These are phyloP conservation scores for Gyrodon lividus DNA, from an alignment of 768 basidiomycete genomes.

Conservation along the genomic window DNA sequence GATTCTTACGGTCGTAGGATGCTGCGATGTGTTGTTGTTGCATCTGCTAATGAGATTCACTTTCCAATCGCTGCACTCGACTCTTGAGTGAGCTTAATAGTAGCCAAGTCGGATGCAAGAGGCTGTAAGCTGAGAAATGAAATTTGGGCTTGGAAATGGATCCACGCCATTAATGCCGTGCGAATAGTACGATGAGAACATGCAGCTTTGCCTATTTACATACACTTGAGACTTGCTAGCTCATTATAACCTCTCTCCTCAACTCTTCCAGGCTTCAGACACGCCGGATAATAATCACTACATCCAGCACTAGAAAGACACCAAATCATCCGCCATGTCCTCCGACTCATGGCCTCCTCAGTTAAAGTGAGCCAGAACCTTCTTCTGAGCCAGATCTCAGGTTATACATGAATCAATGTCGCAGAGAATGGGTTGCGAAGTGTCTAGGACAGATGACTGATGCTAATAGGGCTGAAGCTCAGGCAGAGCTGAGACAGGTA, in stretches of 20 bases:
- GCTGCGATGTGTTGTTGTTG: constrained; percentile 14
- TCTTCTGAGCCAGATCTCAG: background rate
- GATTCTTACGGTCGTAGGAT: constrained; percentile 28
- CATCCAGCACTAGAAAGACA: background rate
- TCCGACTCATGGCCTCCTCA: constrained; percentile 79
- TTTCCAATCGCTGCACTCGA: constrained; percentile 1
- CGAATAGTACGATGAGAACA: constrained; percentile 10
- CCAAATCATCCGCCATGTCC: constrained; percentile 47
- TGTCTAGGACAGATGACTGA: constrained; percentile 92
- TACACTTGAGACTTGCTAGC: background rate
- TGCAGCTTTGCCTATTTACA: constrained; percentile 5
- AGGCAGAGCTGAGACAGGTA: constrained; percentile 93
- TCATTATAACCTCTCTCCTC: background rate
- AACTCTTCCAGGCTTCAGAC: too few relatives aligned
- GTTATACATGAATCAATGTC: constrained; percentile 13
- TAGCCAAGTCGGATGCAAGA: background rate
- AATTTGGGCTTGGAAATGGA: background rate
- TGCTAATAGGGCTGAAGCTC: constrained; percentile 81
- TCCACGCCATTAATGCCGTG: constrained; percentile 11
- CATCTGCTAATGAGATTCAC: constrained; percentile 24
- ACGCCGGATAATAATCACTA: background rate
- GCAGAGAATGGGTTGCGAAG: constrained; percentile 92
- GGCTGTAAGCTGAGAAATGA: background rate
- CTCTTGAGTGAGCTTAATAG: background rate
- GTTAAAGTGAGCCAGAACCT: constrained; percentile 55